These are phyloP conservation scores for Pichia sp. DNA, from an alignment of 1,139 yeast genomes.

Conservation along the genomic window DNA sequence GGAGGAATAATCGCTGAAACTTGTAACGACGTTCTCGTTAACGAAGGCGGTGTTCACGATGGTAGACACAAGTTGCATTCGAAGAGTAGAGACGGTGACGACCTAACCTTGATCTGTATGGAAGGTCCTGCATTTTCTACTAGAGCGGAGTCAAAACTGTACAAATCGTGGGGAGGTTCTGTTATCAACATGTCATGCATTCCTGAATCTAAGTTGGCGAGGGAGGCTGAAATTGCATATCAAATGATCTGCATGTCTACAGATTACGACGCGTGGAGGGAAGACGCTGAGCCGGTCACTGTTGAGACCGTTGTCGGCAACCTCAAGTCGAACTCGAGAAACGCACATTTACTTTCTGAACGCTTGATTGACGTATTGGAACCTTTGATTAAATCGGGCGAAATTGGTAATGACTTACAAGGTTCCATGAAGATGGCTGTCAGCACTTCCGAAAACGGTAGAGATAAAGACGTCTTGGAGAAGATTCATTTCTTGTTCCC, in stretches of 20 bases:
- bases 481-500: slow-evolving; percentile 88
- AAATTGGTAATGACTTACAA: slow-evolving; percentile 61
- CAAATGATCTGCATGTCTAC: slow-evolving; percentile 99
- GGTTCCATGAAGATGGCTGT: slow-evolving; percentile 82
- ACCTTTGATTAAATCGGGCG: slow-evolving; percentile 53
- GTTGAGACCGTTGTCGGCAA: slow-evolving; percentile 94
- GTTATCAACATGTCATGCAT: slow-evolving; percentile 95
- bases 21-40: slow-evolving; percentile 46
- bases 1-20: slow-evolving; percentile 59
- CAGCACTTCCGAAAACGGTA: slow-evolving; percentile 73
- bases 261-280: slow-evolving; percentile 98
- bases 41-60: slow-evolving; percentile 31
- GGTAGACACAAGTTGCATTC: slow-evolving; percentile 44
- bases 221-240: slow-evolving; percentile 94
- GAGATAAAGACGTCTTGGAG: slow-evolving; percentile 65
- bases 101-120: slow-evolving; percentile 88
- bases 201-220: slow-evolving; percentile 94
- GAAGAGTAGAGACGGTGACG: slow-evolving; percentile 54
- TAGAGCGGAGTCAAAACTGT: slow-evolving; percentile 90
- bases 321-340: slow-evolving; percentile 78
- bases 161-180: slow-evolving; percentile 87
- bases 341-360: slow-evolving; percentile 76
- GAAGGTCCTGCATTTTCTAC: slow-evolving; percentile 99
- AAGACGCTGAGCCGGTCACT: slow-evolving; percentile 89
- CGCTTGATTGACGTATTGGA: slow-evolving; percentile 64